A percentile compares a stretch with the other conserved stretches of the same genome.
Evolutionary conservation across 352 stramenopile species (phyloP).

Genomic region (Phytophthora boehmeriae): DNA sequence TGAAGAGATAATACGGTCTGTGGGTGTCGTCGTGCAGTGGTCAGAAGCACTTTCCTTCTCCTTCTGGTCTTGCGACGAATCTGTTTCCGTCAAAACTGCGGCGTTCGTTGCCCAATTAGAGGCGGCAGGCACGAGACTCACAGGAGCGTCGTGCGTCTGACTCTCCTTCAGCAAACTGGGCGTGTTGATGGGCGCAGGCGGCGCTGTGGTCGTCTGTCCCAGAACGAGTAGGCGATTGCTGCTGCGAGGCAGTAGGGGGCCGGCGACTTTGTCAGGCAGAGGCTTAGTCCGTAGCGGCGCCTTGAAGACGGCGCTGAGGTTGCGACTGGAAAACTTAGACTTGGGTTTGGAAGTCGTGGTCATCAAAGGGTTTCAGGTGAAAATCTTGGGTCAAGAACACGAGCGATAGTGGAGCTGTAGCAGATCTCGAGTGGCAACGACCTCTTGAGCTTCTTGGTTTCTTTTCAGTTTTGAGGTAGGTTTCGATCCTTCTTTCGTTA

Average conservation of each 20-base stretch:
- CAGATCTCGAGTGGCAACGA: constrained; percentile 15
- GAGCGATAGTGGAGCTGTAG: background rate
- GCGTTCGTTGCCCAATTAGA: constrained; percentile 46
- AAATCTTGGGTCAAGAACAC: background rate
- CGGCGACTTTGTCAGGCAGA: constrained; percentile 31
- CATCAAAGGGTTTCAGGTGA: constrained; percentile 31
- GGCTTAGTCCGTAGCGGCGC: constrained; percentile 47
- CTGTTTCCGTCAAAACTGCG: constrained; percentile 1
- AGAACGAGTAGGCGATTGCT: constrained; percentile 66
- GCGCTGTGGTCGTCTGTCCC: constrained; percentile 31
- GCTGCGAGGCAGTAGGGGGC: constrained; percentile 22
- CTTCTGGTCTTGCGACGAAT: constrained; percentile 3
- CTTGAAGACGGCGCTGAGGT: constrained; percentile 76
- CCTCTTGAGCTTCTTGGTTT: background rate
- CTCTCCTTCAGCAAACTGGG: constrained; percentile 73
- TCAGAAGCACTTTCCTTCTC: constrained; percentile 1
- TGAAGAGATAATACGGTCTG: background rate
- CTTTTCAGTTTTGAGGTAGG: background rate
- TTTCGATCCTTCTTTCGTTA: background rate
- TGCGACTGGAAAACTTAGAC: constrained; percentile 76
- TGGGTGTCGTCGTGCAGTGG: background rate
- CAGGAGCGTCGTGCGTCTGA: constrained; percentile 45
- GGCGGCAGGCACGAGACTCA: constrained; percentile 42
- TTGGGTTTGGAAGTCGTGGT: constrained; percentile 52
- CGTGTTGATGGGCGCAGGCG: constrained; percentile 80